Conservation (phyloP, 2,329 filamentous ascomycete species). For the Pleurostoma richardsiae region DNA sequence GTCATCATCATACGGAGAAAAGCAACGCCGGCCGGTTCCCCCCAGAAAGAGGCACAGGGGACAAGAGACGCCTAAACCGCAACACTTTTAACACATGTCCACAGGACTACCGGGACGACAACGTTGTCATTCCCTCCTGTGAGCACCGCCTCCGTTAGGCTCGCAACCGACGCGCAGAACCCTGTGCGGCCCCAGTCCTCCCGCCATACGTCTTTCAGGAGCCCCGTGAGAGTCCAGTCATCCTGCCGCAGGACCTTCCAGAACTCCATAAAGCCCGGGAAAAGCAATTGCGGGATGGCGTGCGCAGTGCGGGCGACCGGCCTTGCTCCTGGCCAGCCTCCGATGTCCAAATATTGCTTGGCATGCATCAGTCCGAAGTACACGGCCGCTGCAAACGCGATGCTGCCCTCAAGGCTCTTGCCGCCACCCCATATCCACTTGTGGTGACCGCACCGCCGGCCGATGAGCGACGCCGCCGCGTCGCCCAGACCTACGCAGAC, state of each 20-base stretch:
- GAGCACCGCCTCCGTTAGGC: conserved; percentile 88
- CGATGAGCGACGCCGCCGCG: conserved; percentile 85
- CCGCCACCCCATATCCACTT: conserved; percentile 98
- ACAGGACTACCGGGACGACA: conserved; percentile 86
- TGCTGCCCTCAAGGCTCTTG: conserved; percentile 85
- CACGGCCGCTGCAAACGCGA: conserved; percentile 79
- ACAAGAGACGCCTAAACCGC: conserved; percentile 35
- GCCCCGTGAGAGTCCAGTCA: background rate
- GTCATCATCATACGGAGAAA: too few relatives aligned
- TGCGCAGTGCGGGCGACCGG: background rate
- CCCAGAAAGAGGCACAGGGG: too few relatives aligned
- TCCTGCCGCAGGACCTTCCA: background rate
- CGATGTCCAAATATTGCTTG: conserved; percentile 69
- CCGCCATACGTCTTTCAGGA: conserved; percentile 14
- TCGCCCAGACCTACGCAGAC: conserved; percentile 95
- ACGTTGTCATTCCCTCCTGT: conserved; percentile 99
- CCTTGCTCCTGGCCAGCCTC: conserved; percentile 58
- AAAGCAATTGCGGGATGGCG: too few relatives aligned
- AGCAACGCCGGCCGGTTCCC: too few relatives aligned
- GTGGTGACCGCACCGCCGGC: conserved; percentile 74
- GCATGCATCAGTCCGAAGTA: conserved; percentile 66
- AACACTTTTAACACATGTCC: conserved; percentile 83
- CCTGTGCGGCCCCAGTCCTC: conserved; percentile 45
- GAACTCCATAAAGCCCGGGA: background rate
- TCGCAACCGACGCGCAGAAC: conserved; percentile 73